phyloP scores from a whole-genome alignment of 2,329 filamentous ascomycete species.

The Xylaria sp. region DNA sequence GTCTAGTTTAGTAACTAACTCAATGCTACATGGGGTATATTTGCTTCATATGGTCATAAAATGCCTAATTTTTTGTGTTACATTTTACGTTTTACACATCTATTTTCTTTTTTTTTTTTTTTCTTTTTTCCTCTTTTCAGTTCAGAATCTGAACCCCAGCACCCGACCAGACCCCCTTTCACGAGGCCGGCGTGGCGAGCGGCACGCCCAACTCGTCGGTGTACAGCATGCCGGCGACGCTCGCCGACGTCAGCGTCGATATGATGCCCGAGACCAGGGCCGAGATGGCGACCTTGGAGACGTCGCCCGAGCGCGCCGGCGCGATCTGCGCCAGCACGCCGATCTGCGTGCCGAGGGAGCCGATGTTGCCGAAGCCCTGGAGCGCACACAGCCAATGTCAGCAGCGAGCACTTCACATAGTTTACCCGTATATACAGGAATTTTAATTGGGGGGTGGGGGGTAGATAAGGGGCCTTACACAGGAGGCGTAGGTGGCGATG shows the following conservation, averaged over 20 bases:
- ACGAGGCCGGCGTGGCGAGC: neutral
- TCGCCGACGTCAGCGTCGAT: conserved; percentile 77
- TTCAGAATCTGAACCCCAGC: neutral
- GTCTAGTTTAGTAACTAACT: too few relatives aligned
- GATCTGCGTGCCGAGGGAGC: conserved; percentile 86
- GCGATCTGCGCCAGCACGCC: conserved; percentile 83
- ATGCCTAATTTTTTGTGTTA: too few relatives aligned
- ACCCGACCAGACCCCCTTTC: neutral
- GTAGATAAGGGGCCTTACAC: conserved; percentile 45
- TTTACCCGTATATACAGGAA: too few relatives aligned
- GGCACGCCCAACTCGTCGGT: conserved; percentile 22
- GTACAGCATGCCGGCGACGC: conserved; percentile 72
- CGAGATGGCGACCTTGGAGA: conserved; percentile 74
- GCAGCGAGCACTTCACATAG: neutral
- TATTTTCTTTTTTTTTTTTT: too few relatives aligned
- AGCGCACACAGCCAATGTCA: conserved; percentile 21
- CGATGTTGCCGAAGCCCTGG: conserved; percentile 78
- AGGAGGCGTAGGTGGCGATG: conserved; percentile 85
- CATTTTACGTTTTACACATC: too few relatives aligned
- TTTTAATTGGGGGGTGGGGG: neutral
- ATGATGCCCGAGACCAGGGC: conserved; percentile 78
- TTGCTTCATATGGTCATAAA: too few relatives aligned
- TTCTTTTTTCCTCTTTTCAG: neutral
- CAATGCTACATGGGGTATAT: too few relatives aligned
- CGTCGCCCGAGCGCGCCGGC: conserved; percentile 72